Base-by-base conservation (phyloP, 768 basidiomycete genomes). In the Mycena pura region DNA sequence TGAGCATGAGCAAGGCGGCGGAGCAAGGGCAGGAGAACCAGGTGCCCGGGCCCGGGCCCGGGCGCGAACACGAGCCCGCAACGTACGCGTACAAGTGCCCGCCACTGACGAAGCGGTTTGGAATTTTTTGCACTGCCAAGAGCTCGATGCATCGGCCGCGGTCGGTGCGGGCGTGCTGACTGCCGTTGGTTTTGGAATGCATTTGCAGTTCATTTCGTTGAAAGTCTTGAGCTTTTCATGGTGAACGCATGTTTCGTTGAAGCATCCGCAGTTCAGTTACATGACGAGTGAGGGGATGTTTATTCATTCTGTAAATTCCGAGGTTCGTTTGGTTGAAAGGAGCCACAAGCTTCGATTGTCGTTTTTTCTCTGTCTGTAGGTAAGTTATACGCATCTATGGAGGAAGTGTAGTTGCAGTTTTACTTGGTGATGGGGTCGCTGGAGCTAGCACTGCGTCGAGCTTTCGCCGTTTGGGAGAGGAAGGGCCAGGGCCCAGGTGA, bases 401-500 rank as follows among this genome's bases (percentile, higher is more conserved):
- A 34, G 22, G 22, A 32, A 44, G 27, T 25, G 25, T 63, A 45
- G 15, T 17, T n/a, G n/a, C n/a, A 45, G 15, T 38, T 81, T 72
- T 64, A 91, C 89, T 89, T 5, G 87, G 88, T 32, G 91, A 90
- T 9, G 91, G 91, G 0, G 86, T 88, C 0, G 82, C 72, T 6
- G 86, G 87, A 1, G 78, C 86, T 27, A 86, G 70, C 15, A 69
- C 57, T 7, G 27, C 43, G 22, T 65, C 62, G 4, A 60, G 75
- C 32, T 73, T 75, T 57, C 74, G 78, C 52, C 78, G 74, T 67
- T 82, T 81, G 24, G 78, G 77, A 1, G 80, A 77, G 5, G 65
- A 63, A 2, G 72, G 69, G 7, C 54, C 50, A 24, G 28, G 49
- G 49, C 41, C 43, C 48, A 1, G 50, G 52, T 27, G 59, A 57